phyloP scores from a whole-genome alignment of 768 basidiomycete species.

The Rubroboletus pulcherrimus region DNA sequence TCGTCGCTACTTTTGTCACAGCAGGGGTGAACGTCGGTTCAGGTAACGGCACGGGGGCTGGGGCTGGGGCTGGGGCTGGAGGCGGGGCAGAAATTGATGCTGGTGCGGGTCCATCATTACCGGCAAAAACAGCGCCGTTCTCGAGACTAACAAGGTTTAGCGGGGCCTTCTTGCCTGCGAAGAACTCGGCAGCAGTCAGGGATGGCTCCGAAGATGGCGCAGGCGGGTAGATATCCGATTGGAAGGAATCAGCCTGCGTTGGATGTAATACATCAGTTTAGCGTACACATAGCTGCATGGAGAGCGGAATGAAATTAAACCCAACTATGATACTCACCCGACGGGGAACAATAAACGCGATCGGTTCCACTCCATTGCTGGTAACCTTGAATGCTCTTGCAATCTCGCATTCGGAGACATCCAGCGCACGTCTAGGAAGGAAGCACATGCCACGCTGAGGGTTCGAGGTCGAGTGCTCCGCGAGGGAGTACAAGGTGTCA shows the following conservation, averaged over 20 bases:
- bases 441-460: conserved; percentile 98
- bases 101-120: conserved; percentile 24
- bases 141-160: conserved; percentile 80
- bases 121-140: conserved; percentile 48
- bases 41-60: conserved; percentile 29
- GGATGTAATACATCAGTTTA: not conserved
- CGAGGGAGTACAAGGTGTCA: conserved; percentile 70
- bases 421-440: conserved; percentile 88
- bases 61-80: conserved; percentile 19
- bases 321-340: conserved; percentile 48
- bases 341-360: conserved; percentile 93
- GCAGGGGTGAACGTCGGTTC: conserved; percentile 34
- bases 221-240: conserved; percentile 94
- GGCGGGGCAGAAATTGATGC: conserved; percentile 30
- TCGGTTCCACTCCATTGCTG: conserved; percentile 73
- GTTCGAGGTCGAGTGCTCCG: conserved; percentile 85
- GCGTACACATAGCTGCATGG: not conserved
- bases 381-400: conserved; percentile 90
- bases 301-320: not conserved
- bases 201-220: conserved; percentile 80
- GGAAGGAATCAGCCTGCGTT: conserved; percentile 85
- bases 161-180: conserved; percentile 76
- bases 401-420: conserved; percentile 89
- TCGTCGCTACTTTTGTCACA: conserved; percentile 31
- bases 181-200: conserved; percentile 80